Evolutionary conservation across 176 grass and related monocot species (phyloP), one percentile per base, ranked within the genome.

Genomic region (Avena eriantha): DNA sequence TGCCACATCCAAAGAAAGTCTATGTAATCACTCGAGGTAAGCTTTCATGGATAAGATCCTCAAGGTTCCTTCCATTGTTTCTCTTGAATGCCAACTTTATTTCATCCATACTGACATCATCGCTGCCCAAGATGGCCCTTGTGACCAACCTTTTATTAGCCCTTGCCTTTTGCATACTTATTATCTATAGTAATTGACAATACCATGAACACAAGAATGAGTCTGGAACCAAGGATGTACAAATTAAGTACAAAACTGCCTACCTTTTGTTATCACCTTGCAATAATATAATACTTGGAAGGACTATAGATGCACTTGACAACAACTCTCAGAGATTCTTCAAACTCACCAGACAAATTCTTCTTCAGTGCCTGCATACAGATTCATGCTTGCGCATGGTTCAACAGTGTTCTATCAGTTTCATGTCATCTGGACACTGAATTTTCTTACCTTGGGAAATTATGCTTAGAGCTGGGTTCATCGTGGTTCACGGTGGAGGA

Each of bases 231-330:
- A 77, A 50, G 56, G n/a, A 47, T 33, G 48, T 53, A 61, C 46
- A 76, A 29, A 10, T 50, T 10, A 48, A 36, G 29, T 16, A 47
- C 36, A 47, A n/a, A 41, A 76, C 23, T 21, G 45, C 33, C 7
- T 34, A 47, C 18, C 39, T 59, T 59, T 21, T 76, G 8, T 35
- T 9, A 69, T 77, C 80, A 96, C 97, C 94, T 98, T 98, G 33
- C 92, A 94, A 87, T 94, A 96, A 66, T 98, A 98, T 94, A 96
- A 66, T 98, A 98, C 71, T 90, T 92, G 65, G 90, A 86, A 79
- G 97, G 94, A 77, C 19, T 96, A 53, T 98, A 78, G 76, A 98
- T 93, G 58, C 92, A 98, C 76, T 91, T 94, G 69, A 98, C 85
- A 82, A 92, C 93, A 63, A 86, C 51, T 82, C 76, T 94, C 33